A percentile compares a stretch with the other conserved stretches of the same genome.
Conservation (phyloP, 495 filamentous ascomycete species). For the Monascus purpureus region DNA sequence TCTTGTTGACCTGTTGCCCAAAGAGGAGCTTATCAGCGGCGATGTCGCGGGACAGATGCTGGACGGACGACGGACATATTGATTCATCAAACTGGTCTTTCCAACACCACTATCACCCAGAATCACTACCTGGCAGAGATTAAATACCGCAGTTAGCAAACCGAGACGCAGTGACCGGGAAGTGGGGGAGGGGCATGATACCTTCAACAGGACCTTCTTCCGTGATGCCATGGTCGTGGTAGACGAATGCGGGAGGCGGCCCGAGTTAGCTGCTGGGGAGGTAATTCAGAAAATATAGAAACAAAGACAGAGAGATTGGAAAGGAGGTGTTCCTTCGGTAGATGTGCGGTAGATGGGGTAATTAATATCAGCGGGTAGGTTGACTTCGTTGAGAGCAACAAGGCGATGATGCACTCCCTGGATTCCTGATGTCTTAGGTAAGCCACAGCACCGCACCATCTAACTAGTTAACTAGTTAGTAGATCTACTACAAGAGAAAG, state of each 20-base stretch:
- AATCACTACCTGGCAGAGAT: constrained; percentile 71
- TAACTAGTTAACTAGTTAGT: no score
- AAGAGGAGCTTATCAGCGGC: constrained; percentile 10
- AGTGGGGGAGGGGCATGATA: no score
- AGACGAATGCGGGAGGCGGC: constrained; percentile 2
- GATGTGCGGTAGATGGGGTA: no score
- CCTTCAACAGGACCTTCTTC: constrained; percentile 97
- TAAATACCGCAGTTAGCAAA: constrained; percentile 1
- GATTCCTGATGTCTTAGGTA: no score
- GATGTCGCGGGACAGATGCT: not conserved
- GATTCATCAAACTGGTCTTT: constrained; percentile 99
- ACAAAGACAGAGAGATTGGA: no score
- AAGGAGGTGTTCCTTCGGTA: no score
- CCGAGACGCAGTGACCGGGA: not conserved
- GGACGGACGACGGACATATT: constrained; percentile 69
- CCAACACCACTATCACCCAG: constrained; percentile 96
- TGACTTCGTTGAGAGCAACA: no score
- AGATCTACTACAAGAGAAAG: no score
- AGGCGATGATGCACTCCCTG: no score
- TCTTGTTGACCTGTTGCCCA: constrained; percentile 82
- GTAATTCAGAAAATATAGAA: no score
- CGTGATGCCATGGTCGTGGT: constrained; percentile 59
- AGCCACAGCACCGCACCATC: no score
- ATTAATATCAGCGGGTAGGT: no score
- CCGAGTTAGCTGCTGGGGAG: not conserved